Base-by-base conservation (phyloP, 1,139 yeast species). In the Candida sp. region DNA sequence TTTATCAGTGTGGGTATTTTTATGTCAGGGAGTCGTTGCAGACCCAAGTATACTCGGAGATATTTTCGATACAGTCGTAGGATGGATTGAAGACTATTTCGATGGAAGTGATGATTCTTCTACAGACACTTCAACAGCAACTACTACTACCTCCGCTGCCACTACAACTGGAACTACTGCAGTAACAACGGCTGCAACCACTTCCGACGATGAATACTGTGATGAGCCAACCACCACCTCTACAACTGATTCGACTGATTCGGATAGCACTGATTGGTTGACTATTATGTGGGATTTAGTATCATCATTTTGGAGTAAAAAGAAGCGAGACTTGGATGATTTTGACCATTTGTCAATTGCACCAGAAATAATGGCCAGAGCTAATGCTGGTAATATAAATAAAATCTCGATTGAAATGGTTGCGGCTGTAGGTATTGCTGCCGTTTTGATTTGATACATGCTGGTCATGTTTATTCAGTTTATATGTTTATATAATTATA, bases 361-460 rank as follows among this genome's bases (percentile, higher is more conserved):
- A 9, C 38, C 38, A 22, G 38, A 36, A 36, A 21, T 36, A 6
- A n/a, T 23, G 21, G 25, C 23, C n/a, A 36, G 38, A 23, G 38
- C 38, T n/a, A 36, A 29, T 36, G 38, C 30, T 36, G 38, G 32
- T 36, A 8, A 22, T 5, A 22, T 29, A 4, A 22, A 36, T 7
- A 36, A 25, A 22, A 23, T 36, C 19, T 27, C 38, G 4, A 36
- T 36, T 36, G 38, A 36, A 25, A 29, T 36, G 12, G 38, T 36
- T 21, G 38, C 30, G 21, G 38, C 38, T 15, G 21, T 23, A 12
- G 38, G 32, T 22, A 30, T 36, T 7, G 38, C 38, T 21, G 38
- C 38, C 5, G 12, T 36, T 36, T 36, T 36, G n/a, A 22, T 36
- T 25, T 36, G n/a, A 22, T 23, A 4, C 15, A 27, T 36, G 38